A percentile compares a stretch with the other conserved stretches of the same genome.
Evolutionary conservation across 345 rosid species (phyloP).

Genomic region (Brassica incana): DNA sequence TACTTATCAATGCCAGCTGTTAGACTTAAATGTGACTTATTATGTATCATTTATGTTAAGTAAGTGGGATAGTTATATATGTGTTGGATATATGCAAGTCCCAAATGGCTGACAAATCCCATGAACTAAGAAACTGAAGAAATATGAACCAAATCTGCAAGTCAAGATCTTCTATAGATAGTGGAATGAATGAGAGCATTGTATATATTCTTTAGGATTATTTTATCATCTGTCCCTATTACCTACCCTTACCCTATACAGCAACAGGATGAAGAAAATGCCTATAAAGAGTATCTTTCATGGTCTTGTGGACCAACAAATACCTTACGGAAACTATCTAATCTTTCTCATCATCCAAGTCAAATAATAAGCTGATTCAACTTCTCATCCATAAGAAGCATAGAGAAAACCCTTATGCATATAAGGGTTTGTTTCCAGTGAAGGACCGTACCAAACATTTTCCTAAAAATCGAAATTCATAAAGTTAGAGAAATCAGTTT

Average conservation of each 20-base stretch:
- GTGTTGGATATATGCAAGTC: background rate
- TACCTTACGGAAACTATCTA: background rate
- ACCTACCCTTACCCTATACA: background rate
- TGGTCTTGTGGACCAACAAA: background rate
- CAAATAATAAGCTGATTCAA: background rate
- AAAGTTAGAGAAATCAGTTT: background rate
- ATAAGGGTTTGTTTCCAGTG: background rate
- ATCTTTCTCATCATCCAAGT: background rate
- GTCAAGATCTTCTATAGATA: conserved; percentile 13
- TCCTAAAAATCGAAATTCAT: background rate
- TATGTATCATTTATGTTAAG: background rate
- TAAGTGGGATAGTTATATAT: conserved; percentile 31
- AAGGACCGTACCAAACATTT: background rate
- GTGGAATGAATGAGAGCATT: conserved; percentile 31
- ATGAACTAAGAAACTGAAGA: conserved; percentile 23
- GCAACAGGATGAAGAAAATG: background rate
- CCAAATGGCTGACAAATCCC: conserved; percentile 14
- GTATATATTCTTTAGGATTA: conserved; percentile 10
- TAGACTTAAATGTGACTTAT: conserved; percentile 6
- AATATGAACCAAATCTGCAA: conserved; percentile 31
- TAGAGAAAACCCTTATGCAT: background rate
- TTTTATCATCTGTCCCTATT: too few species aligned
- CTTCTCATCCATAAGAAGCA: background rate
- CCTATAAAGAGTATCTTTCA: too few species aligned
- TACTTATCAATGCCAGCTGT: conserved; percentile 1